phyloP scores from a whole-genome alignment of 306 rosid genomes.

The Dalbergia cultrata region DNA sequence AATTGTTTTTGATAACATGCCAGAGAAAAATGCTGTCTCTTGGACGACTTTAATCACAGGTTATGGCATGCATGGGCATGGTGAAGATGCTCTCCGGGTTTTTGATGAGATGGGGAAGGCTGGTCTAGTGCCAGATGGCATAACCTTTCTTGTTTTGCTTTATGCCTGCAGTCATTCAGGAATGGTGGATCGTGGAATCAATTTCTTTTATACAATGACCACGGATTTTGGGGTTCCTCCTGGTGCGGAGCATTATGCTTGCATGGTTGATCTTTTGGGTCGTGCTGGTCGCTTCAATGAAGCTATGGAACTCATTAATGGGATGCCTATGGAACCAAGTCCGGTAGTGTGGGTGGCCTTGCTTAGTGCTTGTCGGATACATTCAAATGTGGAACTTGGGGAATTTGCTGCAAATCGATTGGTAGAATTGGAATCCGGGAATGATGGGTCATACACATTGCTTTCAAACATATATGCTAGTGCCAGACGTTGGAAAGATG shows the following conservation, averaged over 20 bases:
- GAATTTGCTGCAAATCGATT: conserved; percentile 75
- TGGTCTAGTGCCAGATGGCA: conserved; percentile 68
- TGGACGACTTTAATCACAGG: conserved; percentile 89
- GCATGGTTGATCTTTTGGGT: conserved; percentile 90
- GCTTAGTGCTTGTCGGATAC: conserved; percentile 76
- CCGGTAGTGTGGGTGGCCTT: conserved; percentile 83
- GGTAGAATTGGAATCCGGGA: conserved; percentile 59
- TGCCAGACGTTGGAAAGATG: conserved; percentile 88
- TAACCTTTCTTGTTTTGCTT: conserved; percentile 80
- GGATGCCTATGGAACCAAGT: conserved; percentile 79
- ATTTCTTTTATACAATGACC: conserved; percentile 70
- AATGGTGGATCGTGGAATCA: conserved; percentile 72
- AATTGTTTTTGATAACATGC: conserved; percentile 68
- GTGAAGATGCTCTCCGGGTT: conserved; percentile 75
- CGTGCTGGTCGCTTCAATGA: conserved; percentile 78
- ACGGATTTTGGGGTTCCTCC: conserved; percentile 71
- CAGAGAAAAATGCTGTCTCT: conserved; percentile 69
- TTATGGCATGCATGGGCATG: conserved; percentile 88
- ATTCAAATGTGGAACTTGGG: conserved; percentile 77
- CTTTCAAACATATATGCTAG: conserved; percentile 90
- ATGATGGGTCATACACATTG: conserved; percentile 84
- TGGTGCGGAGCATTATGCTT: conserved; percentile 83
- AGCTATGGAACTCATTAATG: conserved; percentile 67
- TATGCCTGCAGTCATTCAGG: conserved; percentile 94
- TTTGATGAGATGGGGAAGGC: conserved; percentile 67